Base-by-base conservation (phyloP, 768 basidiomycete genomes). In the Cyclocybe aegerita region DNA sequence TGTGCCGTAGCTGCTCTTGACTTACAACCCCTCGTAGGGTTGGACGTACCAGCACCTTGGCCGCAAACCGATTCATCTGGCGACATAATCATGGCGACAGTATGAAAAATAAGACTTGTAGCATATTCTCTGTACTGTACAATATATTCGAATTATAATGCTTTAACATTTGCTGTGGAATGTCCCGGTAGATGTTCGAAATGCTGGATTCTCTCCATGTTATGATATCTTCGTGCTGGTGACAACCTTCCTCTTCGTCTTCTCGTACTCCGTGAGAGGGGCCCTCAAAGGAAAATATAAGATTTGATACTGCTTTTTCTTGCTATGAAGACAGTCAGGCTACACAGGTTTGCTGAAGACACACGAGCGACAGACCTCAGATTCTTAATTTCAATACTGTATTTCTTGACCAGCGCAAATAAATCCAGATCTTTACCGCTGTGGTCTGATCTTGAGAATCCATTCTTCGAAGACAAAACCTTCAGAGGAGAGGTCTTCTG, bases 261-360 rank as follows among this genome's bases (percentile, higher is more conserved):
- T 80, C 61, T 92, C 79, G 17, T 60, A 46, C 9, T 81, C 76
- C 2, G 75, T 75, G 43, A 93, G 67, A 5, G 88, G 83, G 1
- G 75, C 70, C 0, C 73, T 77, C 69, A 93, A 78, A 1, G 90
- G 87, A 58, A 94, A 93, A 60, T 84, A 88, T 30, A 97, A 72
- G 12, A 96, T 80, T 63, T 97, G 93, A 62, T 90, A 93, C 39
- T 86, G 75, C 51, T 79, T 70, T 57, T 72, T 68, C 54, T 68
- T 72, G 52, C 84, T 85, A 56, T n/a, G 42, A 41, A 15, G 30
- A 33, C 7, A 23, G 17, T 40, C n/a, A 51, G 12, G 9, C 4
- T 37, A 12, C n/a, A 4, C 7, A 44, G 46, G 17, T 37, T 32
- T n/a, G 14, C 4, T 32, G 14, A 14, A 42, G 43, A 38, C 7